Percentiles rank a stretch among this genome's conserved stretches.
Evolutionary conservation across 306 rosid genomes (phyloP).

Genomic region (Cucurbita maxima): DNA sequence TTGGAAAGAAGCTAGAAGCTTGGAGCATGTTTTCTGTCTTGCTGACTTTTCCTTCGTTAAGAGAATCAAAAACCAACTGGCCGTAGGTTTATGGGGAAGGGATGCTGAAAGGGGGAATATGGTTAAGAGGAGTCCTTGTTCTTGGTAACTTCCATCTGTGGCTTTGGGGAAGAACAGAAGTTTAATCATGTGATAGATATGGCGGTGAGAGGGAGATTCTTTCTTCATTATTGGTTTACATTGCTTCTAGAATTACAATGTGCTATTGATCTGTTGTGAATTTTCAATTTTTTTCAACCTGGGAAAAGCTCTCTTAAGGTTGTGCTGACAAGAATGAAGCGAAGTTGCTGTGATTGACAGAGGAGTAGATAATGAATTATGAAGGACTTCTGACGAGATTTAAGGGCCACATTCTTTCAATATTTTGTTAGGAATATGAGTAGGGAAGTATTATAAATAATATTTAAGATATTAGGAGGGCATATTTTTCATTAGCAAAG

Average conservation of each 20-base stretch:
- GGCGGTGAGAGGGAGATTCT: background rate
- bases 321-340: background rate
- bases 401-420: background rate
- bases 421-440: background rate
- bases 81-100: background rate
- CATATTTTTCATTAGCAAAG: background rate
- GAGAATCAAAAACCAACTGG: background rate
- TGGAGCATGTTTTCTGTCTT: background rate
- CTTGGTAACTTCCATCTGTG: background rate
- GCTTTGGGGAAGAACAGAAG: background rate
- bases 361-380: background rate
- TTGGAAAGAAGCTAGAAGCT: background rate
- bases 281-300: background rate
- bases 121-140: background rate
- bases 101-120: background rate
- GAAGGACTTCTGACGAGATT: background rate
- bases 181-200: background rate
- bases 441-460: background rate
- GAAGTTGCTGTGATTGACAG: background rate
- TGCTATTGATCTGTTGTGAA: background rate
- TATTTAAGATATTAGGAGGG: background rate
- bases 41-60: background rate
- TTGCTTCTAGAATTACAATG: background rate
- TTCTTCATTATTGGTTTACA: background rate
- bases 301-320: background rate